Conservation (phyloP, 352 stramenopile genomes). For the Pythium rhizo-oryzae region DNA sequence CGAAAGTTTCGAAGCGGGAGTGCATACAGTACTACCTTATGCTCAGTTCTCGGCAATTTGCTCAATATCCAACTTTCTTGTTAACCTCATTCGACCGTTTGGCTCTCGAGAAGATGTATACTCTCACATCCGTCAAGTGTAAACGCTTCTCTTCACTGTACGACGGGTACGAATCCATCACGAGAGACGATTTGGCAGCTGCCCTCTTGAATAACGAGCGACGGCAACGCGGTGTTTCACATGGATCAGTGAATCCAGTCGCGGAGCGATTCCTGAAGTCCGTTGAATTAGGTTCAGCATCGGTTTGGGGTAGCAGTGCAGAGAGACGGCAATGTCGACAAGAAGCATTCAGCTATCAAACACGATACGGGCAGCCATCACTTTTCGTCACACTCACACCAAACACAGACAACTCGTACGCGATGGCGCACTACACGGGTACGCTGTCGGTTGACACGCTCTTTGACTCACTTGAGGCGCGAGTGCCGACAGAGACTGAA, state of each 20-base stretch:
- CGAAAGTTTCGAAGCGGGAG: background rate
- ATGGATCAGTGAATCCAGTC: background rate
- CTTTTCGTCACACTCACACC: constrained; percentile 18
- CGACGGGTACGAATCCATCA: background rate
- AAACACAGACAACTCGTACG: constrained; percentile 24
- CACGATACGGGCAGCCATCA: constrained; percentile 12
- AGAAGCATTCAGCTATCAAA: constrained; percentile 25
- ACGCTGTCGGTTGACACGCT: constrained; percentile 12
- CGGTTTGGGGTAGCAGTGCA: constrained; percentile 20
- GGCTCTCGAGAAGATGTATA: constrained; percentile 17
- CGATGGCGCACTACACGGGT: constrained; percentile 15
- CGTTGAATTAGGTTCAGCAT: constrained; percentile 12
- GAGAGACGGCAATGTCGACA: constrained; percentile 21
- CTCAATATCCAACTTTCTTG: constrained; percentile 12
- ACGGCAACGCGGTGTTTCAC: background rate
- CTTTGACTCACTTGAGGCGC: constrained; percentile 8
- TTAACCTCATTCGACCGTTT: constrained; percentile 9
- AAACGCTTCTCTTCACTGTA: background rate
- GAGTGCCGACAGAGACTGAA: background rate
- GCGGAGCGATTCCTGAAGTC: background rate
- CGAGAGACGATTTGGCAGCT: background rate
- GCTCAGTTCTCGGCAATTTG: constrained; percentile 1
- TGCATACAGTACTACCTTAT: background rate
- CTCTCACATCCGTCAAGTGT: constrained; percentile 6
- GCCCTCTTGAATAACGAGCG: background rate